These are phyloP conservation scores for Saraca asoca DNA, from an alignment of 331 rosid genomes.

Conservation along the genomic window DNA sequence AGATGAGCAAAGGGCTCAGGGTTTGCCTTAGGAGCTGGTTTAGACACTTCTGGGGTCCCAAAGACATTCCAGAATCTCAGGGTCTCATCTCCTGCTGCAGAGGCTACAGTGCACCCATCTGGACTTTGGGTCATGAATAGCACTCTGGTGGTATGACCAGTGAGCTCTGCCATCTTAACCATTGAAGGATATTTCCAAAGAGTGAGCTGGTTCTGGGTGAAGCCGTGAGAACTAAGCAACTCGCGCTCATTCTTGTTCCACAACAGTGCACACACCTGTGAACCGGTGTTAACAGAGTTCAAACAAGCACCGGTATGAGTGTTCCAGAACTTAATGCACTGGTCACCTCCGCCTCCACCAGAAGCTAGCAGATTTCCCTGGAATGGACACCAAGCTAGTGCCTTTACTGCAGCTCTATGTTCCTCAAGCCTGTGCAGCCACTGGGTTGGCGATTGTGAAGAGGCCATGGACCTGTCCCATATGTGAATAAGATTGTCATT, in stretches of 20 bases:
- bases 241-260: slow-evolving; percentile 79
- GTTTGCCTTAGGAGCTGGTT: slow-evolving; percentile 49
- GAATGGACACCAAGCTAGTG: slow-evolving; percentile 82
- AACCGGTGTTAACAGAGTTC: slow-evolving; percentile 63
- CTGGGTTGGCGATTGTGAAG: slow-evolving; percentile 49
- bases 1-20: slow-evolving; percentile 63
- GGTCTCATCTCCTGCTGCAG: slow-evolving; percentile 76
- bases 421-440: slow-evolving; percentile 77
- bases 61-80: slow-evolving; percentile 78
- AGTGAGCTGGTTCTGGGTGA: slow-evolving; percentile 68
- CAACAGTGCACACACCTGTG: slow-evolving; percentile 62
- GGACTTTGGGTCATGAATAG: slow-evolving; percentile 74
- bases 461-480: slow-evolving; percentile 60
- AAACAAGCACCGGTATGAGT: slow-evolving; percentile 67
- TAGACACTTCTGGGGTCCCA: slow-evolving; percentile 58
- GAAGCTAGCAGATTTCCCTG: slow-evolving; percentile 63
- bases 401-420: slow-evolving; percentile 68
- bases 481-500: slow-evolving; percentile 55
- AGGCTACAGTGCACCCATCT: slow-evolving; percentile 74
- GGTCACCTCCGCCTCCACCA: slow-evolving; percentile 73
- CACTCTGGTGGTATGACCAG: slow-evolving; percentile 74
- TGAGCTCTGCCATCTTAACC: slow-evolving; percentile 71
- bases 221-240: slow-evolving; percentile 80
- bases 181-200: slow-evolving; percentile 85
- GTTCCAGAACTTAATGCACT: slow-evolving; percentile 72